phyloP scores from a whole-genome alignment of 2,329 filamentous ascomycete genomes.

The Alternaria gaisen region DNA sequence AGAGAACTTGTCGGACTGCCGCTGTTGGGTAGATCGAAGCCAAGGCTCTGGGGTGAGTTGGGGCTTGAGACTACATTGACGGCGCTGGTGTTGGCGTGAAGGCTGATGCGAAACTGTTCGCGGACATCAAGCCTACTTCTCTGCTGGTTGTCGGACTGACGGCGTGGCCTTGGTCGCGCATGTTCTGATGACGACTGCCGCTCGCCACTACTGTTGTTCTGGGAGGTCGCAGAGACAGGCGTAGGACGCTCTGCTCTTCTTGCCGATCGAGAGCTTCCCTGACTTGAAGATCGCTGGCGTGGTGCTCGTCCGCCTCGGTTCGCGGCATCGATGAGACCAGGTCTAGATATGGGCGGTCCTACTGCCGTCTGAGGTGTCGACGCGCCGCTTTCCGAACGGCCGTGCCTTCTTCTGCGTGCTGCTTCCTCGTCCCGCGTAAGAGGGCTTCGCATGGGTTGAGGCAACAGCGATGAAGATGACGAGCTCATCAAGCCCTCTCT shows the following conservation, averaged over 20 bases:
- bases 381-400: slow-evolving; percentile 46
- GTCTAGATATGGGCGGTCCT: slow-evolving; percentile 57
- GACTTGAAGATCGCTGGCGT: slow-evolving; percentile 57
- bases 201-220: slow-evolving; percentile 65
- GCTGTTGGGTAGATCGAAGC: slow-evolving; percentile 36
- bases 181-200: slow-evolving; percentile 40
- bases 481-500: slow-evolving; percentile 50
- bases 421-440: slow-evolving; percentile 41
- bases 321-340: slow-evolving; percentile 56
- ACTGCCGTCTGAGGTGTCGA: slow-evolving; percentile 43
- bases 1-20: slow-evolving; percentile 41
- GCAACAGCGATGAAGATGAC: slow-evolving; percentile 31
- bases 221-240: slow-evolving; percentile 47
- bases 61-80: slow-evolving; percentile 38
- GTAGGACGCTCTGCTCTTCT: slow-evolving; percentile 44
- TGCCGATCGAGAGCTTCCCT: slow-evolving; percentile 55
- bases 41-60: slow-evolving; percentile 39
- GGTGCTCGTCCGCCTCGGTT: slow-evolving; percentile 41
- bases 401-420: slow-evolving; percentile 43
- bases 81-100: slow-evolving; percentile 21
- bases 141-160: slow-evolving; percentile 55
- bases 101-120: slow-evolving; percentile 43
- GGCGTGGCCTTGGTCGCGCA: slow-evolving; percentile 39
- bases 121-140: slow-evolving; percentile 53
- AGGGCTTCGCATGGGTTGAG: slow-evolving; percentile 40